Percentiles rank a stretch among this genome's conserved stretches.
phyloP scores from a whole-genome alignment of 805 yeast genomes.

The Candida berthetii region DNA sequence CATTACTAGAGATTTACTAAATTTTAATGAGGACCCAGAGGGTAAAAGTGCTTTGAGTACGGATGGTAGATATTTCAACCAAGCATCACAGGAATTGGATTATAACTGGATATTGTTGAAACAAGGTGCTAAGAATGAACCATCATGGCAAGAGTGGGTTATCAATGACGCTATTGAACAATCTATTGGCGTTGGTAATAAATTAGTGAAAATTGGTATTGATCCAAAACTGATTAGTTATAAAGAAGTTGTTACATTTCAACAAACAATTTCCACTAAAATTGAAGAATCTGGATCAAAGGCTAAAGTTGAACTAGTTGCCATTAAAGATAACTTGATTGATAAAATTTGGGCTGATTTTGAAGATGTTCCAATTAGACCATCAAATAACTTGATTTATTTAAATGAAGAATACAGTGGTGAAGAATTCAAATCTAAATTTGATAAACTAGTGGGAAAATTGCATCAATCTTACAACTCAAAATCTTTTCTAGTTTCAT shows the following conservation, averaged over 20 bases:
- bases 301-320: slow-evolving; percentile 38
- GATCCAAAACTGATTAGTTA: slow-evolving; percentile 73
- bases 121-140: slow-evolving; percentile 66
- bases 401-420: slow-evolving; percentile 60
- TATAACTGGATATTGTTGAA: slow-evolving; percentile 73
- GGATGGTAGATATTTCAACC: slow-evolving; percentile 92
- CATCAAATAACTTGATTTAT: slow-evolving; percentile 40
- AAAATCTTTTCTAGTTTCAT: slow-evolving; percentile 51
- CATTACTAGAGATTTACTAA: slow-evolving; percentile 46
- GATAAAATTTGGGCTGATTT: slow-evolving; percentile 68
- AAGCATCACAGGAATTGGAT: slow-evolving; percentile 82
- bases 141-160: slow-evolving; percentile 80
- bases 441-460: slow-evolving; percentile 34
- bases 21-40: slow-evolving; percentile 33
- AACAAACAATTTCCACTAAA: slow-evolving; percentile 20
- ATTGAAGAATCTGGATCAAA: slow-evolving; percentile 19
- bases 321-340: slow-evolving; percentile 59
- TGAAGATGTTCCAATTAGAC: slow-evolving; percentile 58
- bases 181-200: slow-evolving; percentile 33
- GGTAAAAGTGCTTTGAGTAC: slow-evolving; percentile 82
- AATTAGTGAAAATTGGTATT: slow-evolving; percentile 58
- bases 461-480: slow-evolving; percentile 27
- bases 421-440: slow-evolving; percentile 50
- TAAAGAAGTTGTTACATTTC: slow-evolving; percentile 24
- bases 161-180: slow-evolving; percentile 44